A percentile compares a stretch with the other conserved stretches of the same genome.
phyloP scores from a whole-genome alignment of 2,329 filamentous ascomycete genomes.

The Talaromyces amestolkiae region DNA sequence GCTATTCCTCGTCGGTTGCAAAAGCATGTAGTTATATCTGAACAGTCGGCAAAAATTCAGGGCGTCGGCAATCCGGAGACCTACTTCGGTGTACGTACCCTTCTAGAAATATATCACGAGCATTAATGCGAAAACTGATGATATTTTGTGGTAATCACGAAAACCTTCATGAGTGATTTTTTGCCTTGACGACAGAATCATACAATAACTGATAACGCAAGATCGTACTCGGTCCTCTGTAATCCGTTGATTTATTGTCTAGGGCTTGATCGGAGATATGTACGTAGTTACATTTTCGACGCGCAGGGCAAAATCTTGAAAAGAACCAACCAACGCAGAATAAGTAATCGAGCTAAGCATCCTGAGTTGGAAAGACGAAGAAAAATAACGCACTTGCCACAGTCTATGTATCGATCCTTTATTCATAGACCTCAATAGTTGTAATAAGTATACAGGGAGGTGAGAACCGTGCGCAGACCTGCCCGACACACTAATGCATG shows the following conservation, averaged over 20 bases:
- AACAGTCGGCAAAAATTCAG: neutral
- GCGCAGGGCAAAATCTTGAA: neutral
- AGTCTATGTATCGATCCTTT: neutral
- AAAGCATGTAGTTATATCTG: too few species aligned
- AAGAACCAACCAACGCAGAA: neutral
- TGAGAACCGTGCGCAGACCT: constrained; percentile 1
- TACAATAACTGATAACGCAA: neutral
- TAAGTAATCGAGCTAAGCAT: neutral
- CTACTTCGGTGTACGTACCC: neutral
- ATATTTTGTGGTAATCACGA: neutral
- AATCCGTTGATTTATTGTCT: neutral
- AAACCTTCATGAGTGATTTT: neutral
- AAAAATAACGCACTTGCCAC: neutral
- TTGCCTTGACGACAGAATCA: neutral
- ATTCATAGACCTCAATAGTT: neutral
- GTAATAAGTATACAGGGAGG: neutral
- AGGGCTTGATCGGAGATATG: neutral
- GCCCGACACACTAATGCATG: constrained; percentile 1
- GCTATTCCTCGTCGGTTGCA: neutral
- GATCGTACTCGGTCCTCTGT: neutral
- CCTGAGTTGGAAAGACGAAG: neutral
- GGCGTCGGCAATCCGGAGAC: neutral
- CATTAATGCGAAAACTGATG: neutral
- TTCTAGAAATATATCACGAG: neutral
- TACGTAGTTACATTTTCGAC: neutral